Percentiles rank a stretch among this genome's conserved stretches.
Evolutionary conservation across 345 rosid genomes (phyloP).

Genomic region (Eucalyptus globulus): DNA sequence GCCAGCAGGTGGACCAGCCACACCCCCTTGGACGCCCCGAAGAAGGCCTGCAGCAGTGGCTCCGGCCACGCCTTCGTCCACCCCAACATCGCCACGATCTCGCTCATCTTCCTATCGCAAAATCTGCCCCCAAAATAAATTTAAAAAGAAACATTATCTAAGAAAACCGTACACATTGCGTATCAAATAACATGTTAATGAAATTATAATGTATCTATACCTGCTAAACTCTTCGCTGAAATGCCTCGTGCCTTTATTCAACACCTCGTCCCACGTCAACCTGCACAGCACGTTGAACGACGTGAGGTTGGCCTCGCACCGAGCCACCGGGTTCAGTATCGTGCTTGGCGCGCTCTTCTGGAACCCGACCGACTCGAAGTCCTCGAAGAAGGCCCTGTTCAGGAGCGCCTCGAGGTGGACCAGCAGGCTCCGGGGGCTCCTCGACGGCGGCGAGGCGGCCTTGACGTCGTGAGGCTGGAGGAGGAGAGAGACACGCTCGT

Average conservation of each 20-base stretch:
- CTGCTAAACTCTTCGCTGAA: slow-evolving; percentile 82
- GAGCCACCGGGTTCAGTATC: slow-evolving; percentile 63
- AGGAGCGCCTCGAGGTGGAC: slow-evolving; percentile 63
- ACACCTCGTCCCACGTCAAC: slow-evolving; percentile 81
- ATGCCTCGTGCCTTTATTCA: slow-evolving; percentile 76
- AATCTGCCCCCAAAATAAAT: not conserved
- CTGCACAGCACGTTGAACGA: slow-evolving; percentile 40
- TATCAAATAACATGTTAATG: not conserved
- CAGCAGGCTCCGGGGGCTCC: slow-evolving; percentile 42
- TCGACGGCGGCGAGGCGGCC: slow-evolving; percentile 27
- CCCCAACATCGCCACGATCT: slow-evolving; percentile 67
- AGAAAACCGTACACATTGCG: not conserved
- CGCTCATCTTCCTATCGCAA: slow-evolving; percentile 91
- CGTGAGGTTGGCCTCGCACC: slow-evolving; percentile 56
- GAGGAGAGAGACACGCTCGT: slow-evolving; percentile 47
- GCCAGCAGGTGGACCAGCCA: slow-evolving; percentile 92
- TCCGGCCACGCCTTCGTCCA: slow-evolving; percentile 93
- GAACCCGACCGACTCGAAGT: slow-evolving; percentile 75
- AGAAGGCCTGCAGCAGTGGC: slow-evolving; percentile 70
- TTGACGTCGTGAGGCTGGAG: slow-evolving; percentile 66
- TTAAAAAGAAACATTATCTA: not conserved
- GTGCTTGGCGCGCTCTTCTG: slow-evolving; percentile 37
- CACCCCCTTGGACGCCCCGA: slow-evolving; percentile 70
- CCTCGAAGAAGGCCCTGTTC: slow-evolving; percentile 73
- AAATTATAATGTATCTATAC: not conserved